Conservation (phyloP, 176 grass and related monocot species). For the Ampelocalamus luodianensis region DNA sequence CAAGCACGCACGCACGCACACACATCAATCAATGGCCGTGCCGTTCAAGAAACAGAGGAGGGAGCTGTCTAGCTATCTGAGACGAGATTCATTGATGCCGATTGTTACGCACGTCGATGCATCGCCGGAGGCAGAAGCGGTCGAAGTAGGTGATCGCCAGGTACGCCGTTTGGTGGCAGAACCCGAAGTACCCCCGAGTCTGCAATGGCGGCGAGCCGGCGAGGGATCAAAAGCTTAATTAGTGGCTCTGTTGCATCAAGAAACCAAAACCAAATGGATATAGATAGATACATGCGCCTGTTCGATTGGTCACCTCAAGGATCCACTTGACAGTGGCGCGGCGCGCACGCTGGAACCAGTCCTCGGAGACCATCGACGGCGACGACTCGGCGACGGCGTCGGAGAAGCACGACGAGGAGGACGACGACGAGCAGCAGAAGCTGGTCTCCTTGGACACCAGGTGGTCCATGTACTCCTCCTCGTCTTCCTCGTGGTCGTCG, state of each 20-base stretch:
- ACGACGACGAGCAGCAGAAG: slow-evolving; percentile 34
- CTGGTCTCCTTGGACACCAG: slow-evolving; percentile 75
- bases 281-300: not conserved
- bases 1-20: not conserved
- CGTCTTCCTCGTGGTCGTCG: slow-evolving; percentile 38
- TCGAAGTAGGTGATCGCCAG: slow-evolving; percentile 78
- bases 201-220: slow-evolving; percentile 37
- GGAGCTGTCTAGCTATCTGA: not conserved
- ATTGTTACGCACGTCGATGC: slow-evolving; percentile 58
- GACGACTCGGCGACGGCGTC: slow-evolving; percentile 5
- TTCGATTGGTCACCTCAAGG: slow-evolving; percentile 53
- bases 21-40: not conserved
- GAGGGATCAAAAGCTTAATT: not conserved
- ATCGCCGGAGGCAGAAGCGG: slow-evolving; percentile 70
- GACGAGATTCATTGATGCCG: not conserved
- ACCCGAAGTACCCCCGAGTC: slow-evolving; percentile 67
- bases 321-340: slow-evolving; percentile 67
- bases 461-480: slow-evolving; percentile 70
- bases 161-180: slow-evolving; percentile 76
- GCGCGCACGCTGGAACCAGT: slow-evolving; percentile 61
- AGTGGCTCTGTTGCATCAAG: slow-evolving; percentile 10
- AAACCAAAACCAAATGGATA: not conserved
- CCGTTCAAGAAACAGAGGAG: not conserved
- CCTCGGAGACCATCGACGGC: slow-evolving; percentile 35
- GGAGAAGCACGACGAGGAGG: slow-evolving; percentile 7